Percentiles rank a stretch among this genome's conserved stretches.
These are phyloP conservation scores for Calonectria leucothoes DNA, from an alignment of 2,329 filamentous ascomycete genomes.

Conservation along the genomic window DNA sequence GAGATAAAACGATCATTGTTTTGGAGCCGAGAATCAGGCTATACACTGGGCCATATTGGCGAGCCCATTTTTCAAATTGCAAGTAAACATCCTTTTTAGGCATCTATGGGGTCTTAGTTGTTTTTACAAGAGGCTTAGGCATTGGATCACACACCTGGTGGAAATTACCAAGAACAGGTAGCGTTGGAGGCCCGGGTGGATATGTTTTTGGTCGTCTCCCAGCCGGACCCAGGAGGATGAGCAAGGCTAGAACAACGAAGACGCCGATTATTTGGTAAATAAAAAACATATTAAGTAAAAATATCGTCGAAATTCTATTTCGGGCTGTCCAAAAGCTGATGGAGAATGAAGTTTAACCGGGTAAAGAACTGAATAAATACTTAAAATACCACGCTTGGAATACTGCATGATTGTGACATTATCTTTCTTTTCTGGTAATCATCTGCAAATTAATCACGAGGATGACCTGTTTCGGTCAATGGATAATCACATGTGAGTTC, in stretches of 20 bases:
- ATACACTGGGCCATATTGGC: not conserved
- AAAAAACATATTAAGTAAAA: not conserved
- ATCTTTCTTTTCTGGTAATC: not conserved
- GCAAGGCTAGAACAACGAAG: not conserved
- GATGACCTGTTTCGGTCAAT: not conserved
- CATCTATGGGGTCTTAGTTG: not conserved
- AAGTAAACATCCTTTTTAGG: not conserved
- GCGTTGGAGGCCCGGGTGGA: not conserved
- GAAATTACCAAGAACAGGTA: not conserved
- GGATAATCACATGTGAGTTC: not conserved
- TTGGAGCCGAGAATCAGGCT: not conserved
- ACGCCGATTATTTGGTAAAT: not conserved
- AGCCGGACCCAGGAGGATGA: not conserved
- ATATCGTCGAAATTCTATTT: not conserved
- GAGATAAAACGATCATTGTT: not conserved
- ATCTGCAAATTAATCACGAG: too few relatives aligned
- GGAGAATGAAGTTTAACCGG: too few relatives aligned
- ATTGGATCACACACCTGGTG: not conserved
- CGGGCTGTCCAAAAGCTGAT: not conserved
- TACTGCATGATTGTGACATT: not conserved
- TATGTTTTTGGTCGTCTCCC: not conserved
- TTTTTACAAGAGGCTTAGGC: not conserved
- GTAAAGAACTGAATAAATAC: not conserved
- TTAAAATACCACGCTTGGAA: not conserved
- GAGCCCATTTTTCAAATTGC: not conserved